A percentile compares a stretch with the other conserved stretches of the same genome.
Evolutionary conservation across 306 rosid species (phyloP).

Genomic region (Vachellia collinsii): DNA sequence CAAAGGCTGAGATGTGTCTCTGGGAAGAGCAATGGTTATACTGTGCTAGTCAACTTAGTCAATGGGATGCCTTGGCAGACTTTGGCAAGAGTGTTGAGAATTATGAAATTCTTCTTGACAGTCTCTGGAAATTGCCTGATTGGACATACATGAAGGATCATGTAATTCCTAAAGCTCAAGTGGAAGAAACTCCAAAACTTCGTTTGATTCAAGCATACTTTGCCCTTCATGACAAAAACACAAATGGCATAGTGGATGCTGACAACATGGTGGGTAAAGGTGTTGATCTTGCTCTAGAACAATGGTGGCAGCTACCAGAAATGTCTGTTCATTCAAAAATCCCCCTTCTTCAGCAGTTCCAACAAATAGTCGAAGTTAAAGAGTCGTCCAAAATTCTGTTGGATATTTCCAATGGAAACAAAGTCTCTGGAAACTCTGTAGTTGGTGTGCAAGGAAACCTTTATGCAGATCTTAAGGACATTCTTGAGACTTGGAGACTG

Average conservation of each 20-base stretch:
- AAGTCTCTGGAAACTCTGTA: conserved; percentile 68
- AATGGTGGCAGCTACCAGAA: conserved; percentile 99
- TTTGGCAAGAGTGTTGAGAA: conserved; percentile 96
- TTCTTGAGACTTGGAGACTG: conserved; percentile 98
- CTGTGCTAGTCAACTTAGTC: conserved; percentile 95
- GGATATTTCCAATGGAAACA: conserved; percentile 89
- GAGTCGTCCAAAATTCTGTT: conserved; percentile 82
- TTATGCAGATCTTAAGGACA: conserved; percentile 97
- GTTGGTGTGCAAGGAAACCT: conserved; percentile 88
- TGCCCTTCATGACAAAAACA: conserved; percentile 84
- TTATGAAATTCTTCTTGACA: conserved; percentile 91
- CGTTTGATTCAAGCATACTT: conserved; percentile 88
- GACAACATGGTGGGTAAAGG: conserved; percentile 91
- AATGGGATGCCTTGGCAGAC: conserved; percentile 96
- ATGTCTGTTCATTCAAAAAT: conserved; percentile 97
- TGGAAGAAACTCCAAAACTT: conserved; percentile 97
- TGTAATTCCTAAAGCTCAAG: conserved; percentile 98
- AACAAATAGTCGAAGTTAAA: conserved; percentile 98
- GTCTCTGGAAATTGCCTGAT: conserved; percentile 97
- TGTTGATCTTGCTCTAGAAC: conserved; percentile 95
- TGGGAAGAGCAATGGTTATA: conserved; percentile 99
- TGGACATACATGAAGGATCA: conserved; percentile 98
- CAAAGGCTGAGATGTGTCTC: conserved; percentile 99
- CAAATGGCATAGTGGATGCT: conserved; percentile 93
- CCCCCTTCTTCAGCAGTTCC: conserved; percentile 98